Evolutionary conservation across 139 green algal species (phyloP), one percentile per base, ranked within the genome.

Genomic region (Astrephomene gubernaculifera): DNA sequence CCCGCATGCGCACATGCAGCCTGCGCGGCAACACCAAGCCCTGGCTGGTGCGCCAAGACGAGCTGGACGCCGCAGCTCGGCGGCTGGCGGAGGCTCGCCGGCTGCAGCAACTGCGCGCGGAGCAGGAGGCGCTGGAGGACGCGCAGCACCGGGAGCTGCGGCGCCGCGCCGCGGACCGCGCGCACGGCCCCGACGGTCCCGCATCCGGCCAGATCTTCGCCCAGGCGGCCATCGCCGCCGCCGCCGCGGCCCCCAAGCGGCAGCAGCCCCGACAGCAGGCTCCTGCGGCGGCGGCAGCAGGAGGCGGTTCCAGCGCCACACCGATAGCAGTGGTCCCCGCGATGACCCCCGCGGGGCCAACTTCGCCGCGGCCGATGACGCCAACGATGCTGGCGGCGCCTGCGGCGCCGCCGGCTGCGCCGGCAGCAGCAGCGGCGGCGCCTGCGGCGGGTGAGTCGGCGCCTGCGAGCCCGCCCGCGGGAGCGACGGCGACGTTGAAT

Each of bases 41-140:
- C 24, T 84, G 78, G 78, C 4, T n/a, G 43, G 78, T 33, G 9
- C 21, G 7, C 3, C 21, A 49, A 17, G 61, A 38, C 0, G 78
- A 84, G 10, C n/a, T 84, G 43, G 63, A 65, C 6, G 19, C 17
- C n/a, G 78, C 78, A 43, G 31, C 27, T 9, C 43, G 63, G 63
- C 63, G 78, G 63, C 61, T 67, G 33, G 44, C n/a, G 41, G 78
- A 74, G 60, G 61, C 63, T 22, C 60, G 78, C 43, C 22, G 31
- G 63, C 78, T 41, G 78, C 63, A 84, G 78, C 27, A 53, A 63
- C 61, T 84, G 61, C 19, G 43, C 5, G 78, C 61, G 33, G 78
- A 84, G 78, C 78, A 75, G 78, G 78, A 84, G 74, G 78, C 78
- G n/a, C 64, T 84, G 63, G 78, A 84, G 78, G 78, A 84, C 63